Evolutionary conservation across 306 rosid genomes (phyloP).

Genomic region (Inga oerstediana): DNA sequence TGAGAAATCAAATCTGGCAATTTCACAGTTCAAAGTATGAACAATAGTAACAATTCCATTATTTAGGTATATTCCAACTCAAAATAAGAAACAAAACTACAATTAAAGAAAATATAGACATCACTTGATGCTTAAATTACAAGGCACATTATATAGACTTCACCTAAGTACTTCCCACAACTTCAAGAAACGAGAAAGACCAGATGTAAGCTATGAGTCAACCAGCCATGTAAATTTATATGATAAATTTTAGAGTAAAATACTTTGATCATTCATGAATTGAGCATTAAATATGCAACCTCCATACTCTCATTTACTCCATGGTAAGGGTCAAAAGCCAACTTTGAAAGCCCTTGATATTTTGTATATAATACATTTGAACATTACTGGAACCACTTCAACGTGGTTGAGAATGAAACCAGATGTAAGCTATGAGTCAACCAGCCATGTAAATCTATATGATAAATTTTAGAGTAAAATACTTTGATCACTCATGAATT

Average conservation of each 20-base stretch:
- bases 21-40: conserved; percentile 7
- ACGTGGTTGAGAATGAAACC: neutral
- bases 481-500: neutral
- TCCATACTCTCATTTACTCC: too few species aligned
- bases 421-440: neutral
- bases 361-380: too few species aligned
- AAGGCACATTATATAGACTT: neutral
- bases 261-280: neutral
- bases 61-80: neutral
- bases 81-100: conserved; percentile 1
- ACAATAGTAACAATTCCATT: conserved; percentile 24
- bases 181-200: neutral
- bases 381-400: neutral
- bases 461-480: too few species aligned
- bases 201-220: neutral
- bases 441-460: neutral
- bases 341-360: neutral
- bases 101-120: conserved; percentile 6
- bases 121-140: neutral
- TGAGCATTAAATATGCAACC: too few species aligned
- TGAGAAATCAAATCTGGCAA: conserved; percentile 79
- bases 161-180: neutral
- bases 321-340: neutral
- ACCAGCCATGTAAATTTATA: neutral
- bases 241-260: too few species aligned